Conservation (phyloP, 2,329 filamentous ascomycete species). For the Xylaria polymorpha region DNA sequence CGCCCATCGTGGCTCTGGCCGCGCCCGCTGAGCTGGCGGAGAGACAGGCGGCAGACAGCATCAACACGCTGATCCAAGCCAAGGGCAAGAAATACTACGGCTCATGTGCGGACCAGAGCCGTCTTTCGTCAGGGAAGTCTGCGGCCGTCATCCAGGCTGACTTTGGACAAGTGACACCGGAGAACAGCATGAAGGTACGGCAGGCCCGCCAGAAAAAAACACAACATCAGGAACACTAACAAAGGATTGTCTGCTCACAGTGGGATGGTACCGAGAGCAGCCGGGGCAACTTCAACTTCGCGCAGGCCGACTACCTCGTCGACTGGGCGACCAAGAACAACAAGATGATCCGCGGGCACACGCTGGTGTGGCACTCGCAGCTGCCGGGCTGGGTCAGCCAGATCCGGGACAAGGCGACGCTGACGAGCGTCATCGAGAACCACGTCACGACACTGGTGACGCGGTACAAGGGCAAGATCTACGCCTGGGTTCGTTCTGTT, state of each 20-base stretch:
- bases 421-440: constrained; percentile 67
- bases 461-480: constrained; percentile 71
- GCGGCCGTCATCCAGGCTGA: constrained; percentile 68
- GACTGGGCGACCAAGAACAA: constrained; percentile 67
- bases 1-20: constrained; percentile 51
- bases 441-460: constrained; percentile 69
- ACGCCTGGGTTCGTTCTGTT: constrained; percentile 55
- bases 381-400: constrained; percentile 68
- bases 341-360: constrained; percentile 73
- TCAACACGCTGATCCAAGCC: constrained; percentile 67
- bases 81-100: constrained; percentile 76
- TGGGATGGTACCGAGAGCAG: constrained; percentile 64
- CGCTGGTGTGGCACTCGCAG: constrained; percentile 73
- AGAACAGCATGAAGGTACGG: constrained; percentile 65
- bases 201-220: neutral
- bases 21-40: constrained; percentile 51
- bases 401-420: constrained; percentile 49
- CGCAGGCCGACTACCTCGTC: constrained; percentile 68
- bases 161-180: constrained; percentile 73
- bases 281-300: constrained; percentile 66
- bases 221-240: constrained; percentile 3
- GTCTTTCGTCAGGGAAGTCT: constrained; percentile 61
- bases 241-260: constrained; percentile 59
- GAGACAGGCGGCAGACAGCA: constrained; percentile 59
- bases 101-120: constrained; percentile 65